A percentile compares a stretch with the other conserved stretches of the same genome.
These are phyloP conservation scores for Calycina marina DNA, from an alignment of 2,329 filamentous ascomycete species.

Conservation along the genomic window DNA sequence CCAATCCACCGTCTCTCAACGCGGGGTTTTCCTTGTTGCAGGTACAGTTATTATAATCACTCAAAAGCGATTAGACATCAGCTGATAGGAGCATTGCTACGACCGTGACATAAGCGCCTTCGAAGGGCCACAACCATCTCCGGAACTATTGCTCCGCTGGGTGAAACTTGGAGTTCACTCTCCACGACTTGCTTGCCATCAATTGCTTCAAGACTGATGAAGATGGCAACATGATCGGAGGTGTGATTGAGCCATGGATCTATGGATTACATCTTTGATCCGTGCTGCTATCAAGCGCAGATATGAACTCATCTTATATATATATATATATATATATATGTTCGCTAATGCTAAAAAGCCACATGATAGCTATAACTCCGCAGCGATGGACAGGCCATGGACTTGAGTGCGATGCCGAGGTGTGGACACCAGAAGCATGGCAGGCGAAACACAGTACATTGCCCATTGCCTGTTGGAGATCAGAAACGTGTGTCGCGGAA, in stretches of 20 bases:
- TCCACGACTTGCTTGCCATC: constrained; percentile 55
- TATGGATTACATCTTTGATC: constrained; percentile 37
- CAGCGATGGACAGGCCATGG: constrained; percentile 64
- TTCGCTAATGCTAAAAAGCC: constrained; percentile 45
- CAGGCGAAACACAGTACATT: constrained; percentile 57
- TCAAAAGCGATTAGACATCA: not conserved
- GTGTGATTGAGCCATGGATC: constrained; percentile 70
- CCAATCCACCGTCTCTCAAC: constrained; percentile 53
- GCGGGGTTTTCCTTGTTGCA: constrained; percentile 55
- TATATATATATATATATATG: constrained; percentile 66
- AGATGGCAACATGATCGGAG: constrained; percentile 49
- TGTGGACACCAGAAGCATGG: constrained; percentile 44
- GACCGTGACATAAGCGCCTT: constrained; percentile 67
- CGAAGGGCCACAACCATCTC: constrained; percentile 56
- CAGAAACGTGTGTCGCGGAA: no score
- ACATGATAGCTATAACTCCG: constrained; percentile 44
- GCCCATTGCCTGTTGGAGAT: no score
- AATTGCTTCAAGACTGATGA: constrained; percentile 65
- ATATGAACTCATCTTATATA: constrained; percentile 58
- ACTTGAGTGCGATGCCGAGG: constrained; percentile 49
- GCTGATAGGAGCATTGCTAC: constrained; percentile 31
- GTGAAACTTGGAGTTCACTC: constrained; percentile 57
- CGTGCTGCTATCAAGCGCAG: constrained; percentile 52
- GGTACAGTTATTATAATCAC: constrained; percentile 20
- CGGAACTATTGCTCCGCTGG: constrained; percentile 60